Base-by-base conservation (phyloP, 176 grass and related monocot species). In the Alopecurus myosuroides region DNA sequence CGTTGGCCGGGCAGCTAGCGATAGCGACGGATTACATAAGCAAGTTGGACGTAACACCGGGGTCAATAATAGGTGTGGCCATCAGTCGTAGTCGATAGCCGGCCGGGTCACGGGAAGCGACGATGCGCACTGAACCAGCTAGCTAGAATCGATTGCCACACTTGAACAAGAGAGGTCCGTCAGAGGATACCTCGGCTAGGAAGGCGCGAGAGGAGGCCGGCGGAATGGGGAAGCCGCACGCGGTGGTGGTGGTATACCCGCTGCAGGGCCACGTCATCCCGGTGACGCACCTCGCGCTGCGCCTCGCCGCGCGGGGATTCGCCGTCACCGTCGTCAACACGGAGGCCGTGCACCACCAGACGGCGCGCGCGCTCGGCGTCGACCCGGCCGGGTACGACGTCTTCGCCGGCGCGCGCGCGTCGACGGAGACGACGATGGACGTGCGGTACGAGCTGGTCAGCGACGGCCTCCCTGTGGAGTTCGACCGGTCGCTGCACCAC, bases 201-300 rank as follows among this genome's bases (percentile, higher is more conserved):
- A n/a, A n/a, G n/a, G n/a, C n/a, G n/a, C n/a, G n/a, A n/a, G 14
- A 49, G 14, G 15, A 49, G 14, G 15, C 81, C 53, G 18, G 7
- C 39, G 46, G 9, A 36, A 10, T 25, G 11, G 45, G 45, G 1
- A 93, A 71, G 82, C 89, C 86, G 62, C 94, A 97, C 81, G 94
- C 89, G 64, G 87, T 92, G 55, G 82, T 94, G 49, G 50, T 94
- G 13, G 2, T 89, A 46, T 88, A 87, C 44, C 91, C 94, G 41
- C 71, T 92, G 66, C 87, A 90, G 79, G 94, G 91, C 5, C 94
- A 97, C 82, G 82, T 97, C 13, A 91, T 90, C 82, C 94, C 91
- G 39, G 55, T 70, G 18, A 82, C 86, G 46, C 87, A 92, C 80
- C 85, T 97, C 31, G 82, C 94, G 36, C 52, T 84, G 64, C 88